Evolutionary conservation across 106 monocot species (phyloP), one percentile per base, ranked within the genome.

Genomic region (Platanthera guangdongensis): DNA sequence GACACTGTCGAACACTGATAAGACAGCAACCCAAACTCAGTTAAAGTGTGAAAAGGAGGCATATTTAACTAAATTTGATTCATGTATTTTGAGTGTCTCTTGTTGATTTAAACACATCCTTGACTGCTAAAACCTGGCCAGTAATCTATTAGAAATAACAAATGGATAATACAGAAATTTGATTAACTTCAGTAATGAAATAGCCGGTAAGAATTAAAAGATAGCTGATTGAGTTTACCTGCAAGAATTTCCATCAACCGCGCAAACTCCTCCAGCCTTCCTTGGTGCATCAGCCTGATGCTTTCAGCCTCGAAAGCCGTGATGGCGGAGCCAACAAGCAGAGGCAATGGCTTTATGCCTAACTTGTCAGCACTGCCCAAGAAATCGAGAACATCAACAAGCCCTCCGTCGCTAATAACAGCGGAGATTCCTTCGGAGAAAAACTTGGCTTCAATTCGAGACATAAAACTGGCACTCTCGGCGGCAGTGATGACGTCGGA

Each of bases 241-340:
- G 67, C 25, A 67, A 67, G 32, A 39, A 39, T 39, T 39, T 67
- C 67, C 67, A 67, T 30, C 67, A 67, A 67, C 25, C 67, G 67
- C 25, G 39, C 13, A 11, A 39, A 39, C 12, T 67, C 67, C 67
- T 67, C 67, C 32, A 67, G 22, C 11, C 39, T 12, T 67, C 67
- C 39, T 11, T 39, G 67, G 9, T 39, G 39, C 39, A 67, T 39
- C 4, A 67, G 30, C 32, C 67, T 67, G 25, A 39, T 5, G 22
- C 67, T 30, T 30, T 10, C 67, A 67, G 30, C 67, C 67, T 9
- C 32, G 39, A 67, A 22, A 67, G 67, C 25, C 12, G 13, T 67
- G 12, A 67, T 67, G 67, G 39, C 67, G 30, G 67, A 67, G 39
- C 67, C 9, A 67, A 11, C 39, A 67, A 67, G 32, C 39, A 67